Evolutionary conservation across 441 rosid species (phyloP), one percentile per base, ranked within the genome.

Genomic region (Adansonia gregorii): DNA sequence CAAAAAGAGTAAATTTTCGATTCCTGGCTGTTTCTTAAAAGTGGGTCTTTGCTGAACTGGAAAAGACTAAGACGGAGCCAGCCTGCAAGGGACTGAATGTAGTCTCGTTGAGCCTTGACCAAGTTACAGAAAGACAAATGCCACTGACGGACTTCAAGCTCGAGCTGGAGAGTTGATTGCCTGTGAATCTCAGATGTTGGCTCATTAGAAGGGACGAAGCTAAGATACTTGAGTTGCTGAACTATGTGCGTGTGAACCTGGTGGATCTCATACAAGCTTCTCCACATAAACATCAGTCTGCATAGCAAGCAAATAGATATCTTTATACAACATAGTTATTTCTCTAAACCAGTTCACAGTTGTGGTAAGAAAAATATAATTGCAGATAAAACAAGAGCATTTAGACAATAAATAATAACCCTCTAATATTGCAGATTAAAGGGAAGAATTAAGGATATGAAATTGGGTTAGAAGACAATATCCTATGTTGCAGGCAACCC

Each of bases 221-320:
- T 94, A 59, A 93, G 87, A 82, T 90, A 93, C 83, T 92, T 92
- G 67, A 94, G 97, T 87, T 94, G 98, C 85, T 92, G 94, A 78
- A 90, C 98, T 17, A 94, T 93, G 84, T 91, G 98, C 0, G 88
- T 92, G 76, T 94, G 98, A 78, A 92, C 98, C 75, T 94, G 98
- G 77, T 94, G 98, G 75, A 93, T 89, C 87, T 94, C 97, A 46
- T 92, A 93, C 98, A 91, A 93, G 89, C 94, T 87, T 87, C 95
- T 93, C 98, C 98, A 94, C 97, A 94, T 94, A 79, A 90, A 84
- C 95, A 90, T 94, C 82, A 87, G 77, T 65, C 98, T 94, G 83
- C 85, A 88, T 66, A 76, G 31, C 49, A 71, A 58, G 39, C 67
- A 56, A 75, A 24, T 10, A 68, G 4, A 19, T 27, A 74, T 45